Conservation (phyloP, 371 early-diverging fungal genomes). For the Dichotomocladium elegans region DNA sequence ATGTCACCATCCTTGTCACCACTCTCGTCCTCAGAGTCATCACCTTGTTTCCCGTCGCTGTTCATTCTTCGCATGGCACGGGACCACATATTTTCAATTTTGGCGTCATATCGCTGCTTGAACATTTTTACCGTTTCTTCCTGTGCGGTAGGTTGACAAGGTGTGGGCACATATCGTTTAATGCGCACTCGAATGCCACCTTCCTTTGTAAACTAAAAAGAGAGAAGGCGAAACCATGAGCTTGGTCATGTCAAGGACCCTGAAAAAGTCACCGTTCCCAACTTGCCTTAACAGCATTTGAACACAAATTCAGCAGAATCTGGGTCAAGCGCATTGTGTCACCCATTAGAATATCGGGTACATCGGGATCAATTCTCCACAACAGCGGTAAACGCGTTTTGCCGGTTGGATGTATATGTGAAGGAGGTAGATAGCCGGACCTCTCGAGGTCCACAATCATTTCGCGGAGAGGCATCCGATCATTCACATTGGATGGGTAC, state of each 20-base stretch:
- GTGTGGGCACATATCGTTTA: conserved; percentile 28
- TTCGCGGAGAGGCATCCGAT: conserved; percentile 39
- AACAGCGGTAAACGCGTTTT: conserved; percentile 50
- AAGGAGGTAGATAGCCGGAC: conserved; percentile 4
- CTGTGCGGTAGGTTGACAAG: conserved; percentile 11
- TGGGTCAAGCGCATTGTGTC: conserved; percentile 58
- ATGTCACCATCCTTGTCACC: conserved; percentile 19
- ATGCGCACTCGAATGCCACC: conserved; percentile 39
- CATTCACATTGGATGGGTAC: conserved; percentile 52
- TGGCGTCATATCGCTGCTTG: conserved; percentile 58
- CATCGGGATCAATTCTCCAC: conserved; percentile 55
- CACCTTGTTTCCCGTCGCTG: conserved; percentile 2
- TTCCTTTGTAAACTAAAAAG: conserved; percentile 39
- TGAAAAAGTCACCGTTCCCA: too few species aligned
- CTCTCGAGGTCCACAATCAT: conserved; percentile 24
- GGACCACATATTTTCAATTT: conserved; percentile 38
- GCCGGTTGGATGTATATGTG: conserved; percentile 19
- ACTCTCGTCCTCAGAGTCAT: conserved; percentile 1
- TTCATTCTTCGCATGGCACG: conserved; percentile 13
- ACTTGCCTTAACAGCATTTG: conserved; percentile 56
- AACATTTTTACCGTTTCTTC: conserved; percentile 41
- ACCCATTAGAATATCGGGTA: conserved; percentile 54
- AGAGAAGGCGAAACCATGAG: background rate
- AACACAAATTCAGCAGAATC: conserved; percentile 55
- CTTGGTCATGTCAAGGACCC: background rate